Evolutionary conservation across 345 rosid genomes (phyloP).

Genomic region (Gossypium raimondii): DNA sequence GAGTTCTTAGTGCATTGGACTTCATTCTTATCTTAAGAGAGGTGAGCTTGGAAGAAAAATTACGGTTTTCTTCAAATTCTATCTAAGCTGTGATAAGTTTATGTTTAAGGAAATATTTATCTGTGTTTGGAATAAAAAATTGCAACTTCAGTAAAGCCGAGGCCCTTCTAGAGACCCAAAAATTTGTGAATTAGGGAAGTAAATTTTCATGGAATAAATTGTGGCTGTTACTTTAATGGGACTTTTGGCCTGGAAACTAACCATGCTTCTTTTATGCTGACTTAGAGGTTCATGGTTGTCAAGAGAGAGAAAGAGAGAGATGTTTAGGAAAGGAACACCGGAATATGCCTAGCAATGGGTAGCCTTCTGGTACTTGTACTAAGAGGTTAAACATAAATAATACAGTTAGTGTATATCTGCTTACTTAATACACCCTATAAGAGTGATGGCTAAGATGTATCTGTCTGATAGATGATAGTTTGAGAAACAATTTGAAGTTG

Average conservation of each 20-base stretch:
- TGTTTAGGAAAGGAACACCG: not conserved
- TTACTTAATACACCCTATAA: not conserved
- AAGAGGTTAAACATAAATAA: not conserved
- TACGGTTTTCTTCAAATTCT: not conserved
- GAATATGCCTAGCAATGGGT: not conserved
- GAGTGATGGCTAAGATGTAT: not conserved
- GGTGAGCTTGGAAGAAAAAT: conserved; percentile 33
- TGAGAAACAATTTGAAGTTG: not conserved
- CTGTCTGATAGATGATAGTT: not conserved
- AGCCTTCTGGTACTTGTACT: not conserved
- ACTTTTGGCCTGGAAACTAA: not conserved
- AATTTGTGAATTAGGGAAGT: not conserved
- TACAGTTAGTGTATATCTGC: not conserved
- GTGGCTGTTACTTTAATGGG: not conserved
- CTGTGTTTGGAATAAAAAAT: not conserved
- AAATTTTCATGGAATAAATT: not conserved
- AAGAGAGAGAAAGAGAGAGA: not conserved
- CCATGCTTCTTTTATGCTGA: not conserved
- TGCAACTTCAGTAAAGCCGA: not conserved
- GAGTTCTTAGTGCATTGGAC: conserved; percentile 73
- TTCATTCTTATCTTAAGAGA: conserved; percentile 77
- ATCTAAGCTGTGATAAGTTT: conserved; percentile 4
- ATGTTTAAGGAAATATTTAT: not conserved
- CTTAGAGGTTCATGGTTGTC: not conserved
- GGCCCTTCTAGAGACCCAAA: not conserved